Conservation (phyloP, 805 yeast genomes). For the Wickerhamomyces silvicola region DNA sequence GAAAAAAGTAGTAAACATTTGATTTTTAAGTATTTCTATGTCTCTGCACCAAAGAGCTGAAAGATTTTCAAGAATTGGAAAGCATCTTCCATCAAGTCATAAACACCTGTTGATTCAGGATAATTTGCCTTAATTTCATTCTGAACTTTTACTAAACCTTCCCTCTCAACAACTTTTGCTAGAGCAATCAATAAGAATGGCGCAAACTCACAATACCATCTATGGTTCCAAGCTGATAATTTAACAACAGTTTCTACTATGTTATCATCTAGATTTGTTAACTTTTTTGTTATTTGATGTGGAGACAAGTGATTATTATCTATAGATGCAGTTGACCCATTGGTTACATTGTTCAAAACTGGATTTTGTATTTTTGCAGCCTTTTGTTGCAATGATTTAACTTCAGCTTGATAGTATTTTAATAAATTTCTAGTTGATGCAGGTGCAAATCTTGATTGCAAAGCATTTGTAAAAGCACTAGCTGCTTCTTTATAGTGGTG, state of each 20-base stretch:
- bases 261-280: conserved; percentile 29
- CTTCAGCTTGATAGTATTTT: conserved; percentile 53
- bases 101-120: conserved; percentile 49
- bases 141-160: conserved; percentile 72
- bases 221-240: conserved; percentile 92
- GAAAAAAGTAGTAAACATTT: no score
- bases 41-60: conserved; percentile 9
- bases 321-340: conserved; percentile 11
- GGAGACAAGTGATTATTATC: conserved; percentile 14
- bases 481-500: conserved; percentile 87
- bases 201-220: conserved; percentile 94
- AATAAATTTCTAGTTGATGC: conserved; percentile 70
- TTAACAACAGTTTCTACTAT: conserved; percentile 68
- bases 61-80: conserved; percentile 36
- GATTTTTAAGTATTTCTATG: conserved; percentile 1
- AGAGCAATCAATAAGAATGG: conserved; percentile 57
- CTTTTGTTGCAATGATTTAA: conserved; percentile 21
- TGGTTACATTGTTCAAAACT: conserved; percentile 24
- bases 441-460: conserved; percentile 72
- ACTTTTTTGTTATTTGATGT: conserved; percentile 26
- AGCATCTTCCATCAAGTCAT: conserved; percentile 46
- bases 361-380: conserved; percentile 19
- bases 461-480: conserved; percentile 69
- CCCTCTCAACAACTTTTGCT: conserved; percentile 58
- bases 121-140: conserved; percentile 65